Base-by-base conservation (phyloP, 148 eudicot species). In the Camellia sinensis region DNA sequence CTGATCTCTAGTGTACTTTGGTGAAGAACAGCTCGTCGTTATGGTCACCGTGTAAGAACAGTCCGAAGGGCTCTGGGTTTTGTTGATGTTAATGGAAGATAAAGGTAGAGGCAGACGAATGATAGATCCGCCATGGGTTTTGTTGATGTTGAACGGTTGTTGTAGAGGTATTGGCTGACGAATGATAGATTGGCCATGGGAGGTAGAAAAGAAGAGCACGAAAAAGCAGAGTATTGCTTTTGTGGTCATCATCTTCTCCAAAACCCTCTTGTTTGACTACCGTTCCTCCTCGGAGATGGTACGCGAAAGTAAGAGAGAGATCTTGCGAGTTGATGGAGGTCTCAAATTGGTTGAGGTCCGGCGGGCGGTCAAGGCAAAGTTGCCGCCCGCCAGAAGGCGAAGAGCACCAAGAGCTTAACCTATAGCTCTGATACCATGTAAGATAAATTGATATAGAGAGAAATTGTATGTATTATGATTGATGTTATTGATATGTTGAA, bases 31-130 rank as follows among this genome's bases (percentile, higher is more conserved):
- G 77, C 91, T 88, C 13, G 91, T 88, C 69, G 66, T 79, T 41
- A 88, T 86, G 48, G 60, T 78, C 68, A 84, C 89, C 13, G 91
- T 82, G 78, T 77, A 88, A 15, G 91, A 73, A 76, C 91, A 88
- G 22, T 74, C 75, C 61, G 84, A 44, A 2, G 46, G 64, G 68
- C 68, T 82, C 85, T 85, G 84, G 71, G 88, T 85, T 45, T 74
- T 61, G 85, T 29, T 29, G 37, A 29, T 29, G 37, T 29, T 29
- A 29, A 29, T 1, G 37, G 37, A 29, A 29, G 37, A 29, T 29
- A 29, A 29, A 29, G 37, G 37, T 29, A 29, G 37, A 29, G 37
- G 37, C 37, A 29, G 37, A 29, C 37, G 37, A 29, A 29, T 29
- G 37, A 29, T 29, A 29, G 37, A 29, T 29, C 37, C 37, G 37